These are phyloP conservation scores for Pezizomycotina sp. DNA, from an alignment of 2,329 filamentous ascomycete genomes.

Conservation along the genomic window DNA sequence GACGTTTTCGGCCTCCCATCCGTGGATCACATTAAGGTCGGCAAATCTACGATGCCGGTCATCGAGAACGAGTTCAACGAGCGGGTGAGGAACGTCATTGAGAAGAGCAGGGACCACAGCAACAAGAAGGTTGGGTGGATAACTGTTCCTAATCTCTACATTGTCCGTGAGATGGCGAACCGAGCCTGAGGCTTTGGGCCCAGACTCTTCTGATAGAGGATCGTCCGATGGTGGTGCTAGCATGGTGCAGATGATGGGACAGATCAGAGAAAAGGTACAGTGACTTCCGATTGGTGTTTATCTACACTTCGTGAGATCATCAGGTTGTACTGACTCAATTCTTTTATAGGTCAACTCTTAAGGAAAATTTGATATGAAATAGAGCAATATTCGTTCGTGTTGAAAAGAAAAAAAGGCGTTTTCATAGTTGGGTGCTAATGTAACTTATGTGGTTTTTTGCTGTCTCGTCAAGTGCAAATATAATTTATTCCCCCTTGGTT, in stretches of 20 bases:
- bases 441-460: too few species aligned
- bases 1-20: conserved; percentile 87
- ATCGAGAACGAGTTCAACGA: conserved; percentile 95
- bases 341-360: too few species aligned
- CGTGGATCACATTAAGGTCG: conserved; percentile 68
- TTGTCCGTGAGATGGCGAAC: conserved; percentile 94
- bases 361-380: too few species aligned
- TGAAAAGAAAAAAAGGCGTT: too few species aligned
- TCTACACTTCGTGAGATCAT: too few species aligned
- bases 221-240: conserved; percentile 81
- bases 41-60: conserved; percentile 73
- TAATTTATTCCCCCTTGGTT: too few species aligned
- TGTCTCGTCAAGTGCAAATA: too few species aligned
- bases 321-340: too few species aligned
- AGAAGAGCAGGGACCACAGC: conserved; percentile 80
- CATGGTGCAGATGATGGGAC: conserved; percentile 82
- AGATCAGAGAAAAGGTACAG: conserved; percentile 90
- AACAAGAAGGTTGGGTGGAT: conserved; percentile 83
- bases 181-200: conserved; percentile 86
- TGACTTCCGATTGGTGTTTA: conserved; percentile 8
- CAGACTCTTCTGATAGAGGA: conserved; percentile 93
- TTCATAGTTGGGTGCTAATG: too few species aligned
- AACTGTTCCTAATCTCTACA: conserved; percentile 76
- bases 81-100: conserved; percentile 70
- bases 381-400: too few species aligned